phyloP scores from a whole-genome alignment of 768 basidiomycete species.

The Boletus insuetus region DNA sequence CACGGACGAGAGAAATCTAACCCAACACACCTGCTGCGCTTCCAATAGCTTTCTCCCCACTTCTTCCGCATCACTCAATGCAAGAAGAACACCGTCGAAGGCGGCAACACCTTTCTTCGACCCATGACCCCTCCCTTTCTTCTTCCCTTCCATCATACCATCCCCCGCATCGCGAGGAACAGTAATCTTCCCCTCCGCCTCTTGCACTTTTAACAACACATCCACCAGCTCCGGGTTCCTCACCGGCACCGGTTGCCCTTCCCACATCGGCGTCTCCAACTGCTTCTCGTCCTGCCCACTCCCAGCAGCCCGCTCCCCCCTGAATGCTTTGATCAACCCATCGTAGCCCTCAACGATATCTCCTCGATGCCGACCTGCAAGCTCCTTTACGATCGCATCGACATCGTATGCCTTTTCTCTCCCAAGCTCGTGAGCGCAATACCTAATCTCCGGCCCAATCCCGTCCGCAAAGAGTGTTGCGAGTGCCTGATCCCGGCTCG shows the following conservation, averaged over 20 bases:
- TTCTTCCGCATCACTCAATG: slow-evolving; percentile 87
- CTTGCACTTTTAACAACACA: slow-evolving; percentile 79
- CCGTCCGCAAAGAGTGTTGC: slow-evolving; percentile 82
- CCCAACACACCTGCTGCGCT: slow-evolving; percentile 66
- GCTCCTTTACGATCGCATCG: slow-evolving; percentile 65
- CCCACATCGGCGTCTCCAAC: slow-evolving; percentile 69
- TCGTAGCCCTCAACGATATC: slow-evolving; percentile 66
- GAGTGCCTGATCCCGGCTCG: slow-evolving; percentile 84
- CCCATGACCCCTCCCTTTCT: slow-evolving; percentile 37
- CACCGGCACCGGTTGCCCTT: slow-evolving; percentile 78
- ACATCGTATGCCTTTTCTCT: slow-evolving; percentile 77
- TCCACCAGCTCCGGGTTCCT: slow-evolving; percentile 91
- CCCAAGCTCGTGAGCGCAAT: slow-evolving; percentile 89
- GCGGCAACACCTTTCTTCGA: slow-evolving; percentile 80
- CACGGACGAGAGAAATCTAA: background rate
- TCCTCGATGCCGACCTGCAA: slow-evolving; percentile 54
- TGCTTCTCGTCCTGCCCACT: slow-evolving; percentile 47
- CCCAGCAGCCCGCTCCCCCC: slow-evolving; percentile 37
- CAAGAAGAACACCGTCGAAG: slow-evolving; percentile 81
- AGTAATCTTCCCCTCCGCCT: slow-evolving; percentile 62
- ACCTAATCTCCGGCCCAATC: slow-evolving; percentile 86
- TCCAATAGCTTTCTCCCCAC: slow-evolving; percentile 78
- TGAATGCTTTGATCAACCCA: slow-evolving; percentile 49
- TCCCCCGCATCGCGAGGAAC: slow-evolving; percentile 28
- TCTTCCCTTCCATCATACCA: slow-evolving; percentile 28